Base-by-base conservation (phyloP, 257 asterid species). In the Perilla frutescens region DNA sequence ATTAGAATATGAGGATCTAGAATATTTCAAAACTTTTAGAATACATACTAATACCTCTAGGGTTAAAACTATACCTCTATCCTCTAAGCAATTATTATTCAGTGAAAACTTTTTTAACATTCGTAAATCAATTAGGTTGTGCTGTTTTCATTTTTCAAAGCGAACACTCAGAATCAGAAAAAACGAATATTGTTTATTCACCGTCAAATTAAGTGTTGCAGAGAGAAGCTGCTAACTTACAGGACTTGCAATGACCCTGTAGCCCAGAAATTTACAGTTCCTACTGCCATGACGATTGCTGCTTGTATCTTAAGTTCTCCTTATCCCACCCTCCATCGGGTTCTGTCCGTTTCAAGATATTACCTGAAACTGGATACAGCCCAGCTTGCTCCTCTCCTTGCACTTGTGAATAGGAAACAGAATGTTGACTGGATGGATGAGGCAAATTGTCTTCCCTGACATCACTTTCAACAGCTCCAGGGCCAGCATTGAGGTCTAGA, bases 401-500 rank as follows among this genome's bases (percentile, higher is more conserved):
- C 5, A 84, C 83, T 74, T 90, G 96, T 26, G 89, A 84, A 73
- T 88, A 81, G 76, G 85, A 74, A 72, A 84, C 77, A 71, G 86
- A 77, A 73, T 81, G 85, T 77, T 87, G 95, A 70, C 81, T 76
- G 7, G 92, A 86, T 12, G 84, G 68, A 62, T 80, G 59, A 65
- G 85, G 82, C 40, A 81, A 54, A 15, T 72, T 76, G 66, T 83
- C 97, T 65, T 83, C 91, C 79, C 82, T 83, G 59, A 72, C 75
- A 51, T 88, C 96, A 73, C 78, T 80, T 49, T 90, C 96, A 10
- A 83, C 39, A 4, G 74, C 69, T 41, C 91, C 90, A 55, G 94
- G 94, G 62, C 96, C 98, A 0, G 91, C 78, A 83, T 92, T 92
- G 29, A 92, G 91, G 79, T 92, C 98, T 70, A 92, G 76, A 58